These are phyloP conservation scores for Oldenlandia corymbosa DNA, from an alignment of 257 asterid genomes.

Conservation along the genomic window DNA sequence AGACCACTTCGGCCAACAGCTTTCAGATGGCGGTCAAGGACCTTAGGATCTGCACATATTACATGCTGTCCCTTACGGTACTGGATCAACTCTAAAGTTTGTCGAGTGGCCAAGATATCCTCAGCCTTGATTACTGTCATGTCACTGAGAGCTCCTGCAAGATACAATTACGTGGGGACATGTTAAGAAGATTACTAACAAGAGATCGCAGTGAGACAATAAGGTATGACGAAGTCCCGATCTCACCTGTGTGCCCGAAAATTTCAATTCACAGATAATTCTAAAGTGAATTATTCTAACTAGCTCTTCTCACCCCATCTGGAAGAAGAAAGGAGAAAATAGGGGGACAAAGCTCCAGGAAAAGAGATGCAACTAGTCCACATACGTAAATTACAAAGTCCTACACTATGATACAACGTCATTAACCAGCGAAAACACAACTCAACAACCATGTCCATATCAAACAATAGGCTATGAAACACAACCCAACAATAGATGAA, in stretches of 20 bases:
- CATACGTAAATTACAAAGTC: too few species aligned
- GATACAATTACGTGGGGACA: conserved; percentile 3
- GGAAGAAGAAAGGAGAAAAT: too few species aligned
- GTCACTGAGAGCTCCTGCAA: conserved; percentile 85
- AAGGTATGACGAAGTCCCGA: neutral
- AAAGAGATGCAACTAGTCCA: too few species aligned
- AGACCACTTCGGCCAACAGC: conserved; percentile 98
- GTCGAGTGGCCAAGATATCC: conserved; percentile 82
- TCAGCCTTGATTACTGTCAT: conserved; percentile 97
- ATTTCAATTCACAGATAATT: too few species aligned
- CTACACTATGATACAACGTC: too few species aligned
- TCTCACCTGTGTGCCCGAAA: neutral
- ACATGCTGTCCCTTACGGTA: conserved; percentile 95
- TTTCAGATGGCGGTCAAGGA: conserved; percentile 88
- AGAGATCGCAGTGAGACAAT: neutral
- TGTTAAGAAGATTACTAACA: neutral
- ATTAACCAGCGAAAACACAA: too few species aligned
- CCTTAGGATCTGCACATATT: conserved; percentile 95
- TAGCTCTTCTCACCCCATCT: too few species aligned
- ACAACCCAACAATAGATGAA: neutral
- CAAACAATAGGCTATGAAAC: too few species aligned
- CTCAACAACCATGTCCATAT: too few species aligned
- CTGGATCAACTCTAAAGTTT: conserved; percentile 79
- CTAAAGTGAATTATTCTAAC: too few species aligned
- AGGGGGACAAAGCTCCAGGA: too few species aligned